Percentiles rank a stretch among this genome's conserved stretches.
Conservation (phyloP, 768 basidiomycete genomes). For the Lactifluus hygrophoroides region DNA sequence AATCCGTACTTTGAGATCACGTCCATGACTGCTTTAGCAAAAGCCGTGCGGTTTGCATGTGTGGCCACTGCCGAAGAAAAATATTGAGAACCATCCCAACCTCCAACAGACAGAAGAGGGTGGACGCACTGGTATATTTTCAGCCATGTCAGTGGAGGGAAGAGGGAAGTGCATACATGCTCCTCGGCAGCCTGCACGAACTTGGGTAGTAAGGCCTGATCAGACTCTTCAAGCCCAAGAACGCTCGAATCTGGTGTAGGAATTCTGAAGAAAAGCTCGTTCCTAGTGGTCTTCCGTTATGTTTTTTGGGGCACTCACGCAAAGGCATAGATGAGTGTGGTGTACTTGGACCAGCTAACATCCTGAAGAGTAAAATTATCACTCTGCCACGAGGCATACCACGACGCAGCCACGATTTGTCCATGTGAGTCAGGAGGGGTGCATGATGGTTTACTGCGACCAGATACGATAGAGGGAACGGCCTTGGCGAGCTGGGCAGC, state of each 20-base stretch:
- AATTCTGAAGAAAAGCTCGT: neutral
- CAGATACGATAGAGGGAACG: neutral
- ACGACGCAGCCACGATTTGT: slow-evolving; percentile 46
- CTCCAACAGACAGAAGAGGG: slow-evolving; percentile 55
- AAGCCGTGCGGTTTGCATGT: slow-evolving; percentile 46
- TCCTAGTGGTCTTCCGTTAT: neutral
- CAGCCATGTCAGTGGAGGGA: neutral
- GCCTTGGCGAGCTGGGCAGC: too few relatives aligned
- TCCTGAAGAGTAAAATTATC: slow-evolving; percentile 32
- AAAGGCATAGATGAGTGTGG: slow-evolving; percentile 49
- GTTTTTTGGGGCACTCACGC: slow-evolving; percentile 38
- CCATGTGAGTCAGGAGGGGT: too few relatives aligned
- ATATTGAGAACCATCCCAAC: slow-evolving; percentile 56
- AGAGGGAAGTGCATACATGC: slow-evolving; percentile 10
- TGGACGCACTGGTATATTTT: slow-evolving; percentile 37
- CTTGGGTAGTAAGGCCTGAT: slow-evolving; percentile 22
- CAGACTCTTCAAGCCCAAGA: slow-evolving; percentile 23
- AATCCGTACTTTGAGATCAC: slow-evolving; percentile 43
- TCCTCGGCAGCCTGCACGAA: slow-evolving; percentile 21
- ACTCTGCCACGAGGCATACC: slow-evolving; percentile 49
- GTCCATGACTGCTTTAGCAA: slow-evolving; percentile 44
- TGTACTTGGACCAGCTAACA: slow-evolving; percentile 51
- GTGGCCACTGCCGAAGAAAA: slow-evolving; percentile 55
- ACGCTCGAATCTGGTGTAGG: slow-evolving; percentile 18
- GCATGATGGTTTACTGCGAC: too few relatives aligned